A percentile compares a stretch with the other conserved stretches of the same genome.
Conservation (phyloP, 2,329 filamentous ascomycete genomes). For the Aureobasidium zeae region DNA sequence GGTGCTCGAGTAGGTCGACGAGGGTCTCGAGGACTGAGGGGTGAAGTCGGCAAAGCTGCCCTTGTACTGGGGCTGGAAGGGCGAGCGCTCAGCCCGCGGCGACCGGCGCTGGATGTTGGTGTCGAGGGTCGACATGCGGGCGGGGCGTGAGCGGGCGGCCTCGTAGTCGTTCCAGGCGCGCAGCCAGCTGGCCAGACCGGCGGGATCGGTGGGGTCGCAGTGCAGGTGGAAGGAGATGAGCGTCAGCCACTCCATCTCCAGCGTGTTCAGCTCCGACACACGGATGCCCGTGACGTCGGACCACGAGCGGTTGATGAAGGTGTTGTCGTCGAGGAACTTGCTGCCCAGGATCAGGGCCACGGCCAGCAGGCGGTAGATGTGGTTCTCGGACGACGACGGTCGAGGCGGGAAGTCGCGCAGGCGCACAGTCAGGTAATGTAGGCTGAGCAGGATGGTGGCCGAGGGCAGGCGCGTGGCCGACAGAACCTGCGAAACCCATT, state of each 20-base stretch:
- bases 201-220: slow-evolving; percentile 68
- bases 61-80: slow-evolving; percentile 29
- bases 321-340: slow-evolving; percentile 96
- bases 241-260: slow-evolving; percentile 81
- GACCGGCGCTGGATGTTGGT: slow-evolving; percentile 51
- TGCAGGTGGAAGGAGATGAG: slow-evolving; percentile 79
- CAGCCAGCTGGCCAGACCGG: slow-evolving; percentile 59
- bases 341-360: slow-evolving; percentile 77
- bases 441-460: slow-evolving; percentile 79
- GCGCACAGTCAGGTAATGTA: slow-evolving; percentile 79
- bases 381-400: slow-evolving; percentile 45
- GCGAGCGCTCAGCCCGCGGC: slow-evolving; percentile 38
- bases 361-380: slow-evolving; percentile 81
- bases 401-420: slow-evolving; percentile 42
- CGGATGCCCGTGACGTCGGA: slow-evolving; percentile 87
- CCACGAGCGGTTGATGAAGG: slow-evolving; percentile 95
- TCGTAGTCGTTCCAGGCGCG: slow-evolving; percentile 58
- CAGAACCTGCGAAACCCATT: slow-evolving; percentile 84
- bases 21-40: slow-evolving; percentile 22
- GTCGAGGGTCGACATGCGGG: slow-evolving; percentile 51
- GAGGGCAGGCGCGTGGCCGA: slow-evolving; percentile 83
- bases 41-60: slow-evolving; percentile 20
- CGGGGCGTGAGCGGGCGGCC: slow-evolving; percentile 32
- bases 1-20: slow-evolving; percentile 25
- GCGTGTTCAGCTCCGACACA: slow-evolving; percentile 70